Evolutionary conservation across 2,329 filamentous ascomycete genomes (phyloP).

Genomic region (Hymenotorrendiella dingleyae): DNA sequence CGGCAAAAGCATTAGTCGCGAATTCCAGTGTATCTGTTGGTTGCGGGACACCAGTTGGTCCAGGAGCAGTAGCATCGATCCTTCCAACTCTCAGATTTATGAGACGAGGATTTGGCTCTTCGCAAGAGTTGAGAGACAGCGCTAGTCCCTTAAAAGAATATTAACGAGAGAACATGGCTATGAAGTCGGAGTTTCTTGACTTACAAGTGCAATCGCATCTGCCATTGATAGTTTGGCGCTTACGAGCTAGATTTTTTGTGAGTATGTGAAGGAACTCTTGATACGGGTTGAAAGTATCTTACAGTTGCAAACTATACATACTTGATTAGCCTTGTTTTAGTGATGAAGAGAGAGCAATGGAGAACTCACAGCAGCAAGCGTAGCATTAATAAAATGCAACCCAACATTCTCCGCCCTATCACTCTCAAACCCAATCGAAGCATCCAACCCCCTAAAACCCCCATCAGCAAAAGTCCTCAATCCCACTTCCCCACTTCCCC

Average conservation of each 20-base stretch:
- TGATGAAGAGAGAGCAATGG: too few relatives aligned
- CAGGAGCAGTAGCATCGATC: constrained; percentile 10
- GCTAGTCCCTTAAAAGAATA: constrained; percentile 8
- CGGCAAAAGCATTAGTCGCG: constrained; percentile 7
- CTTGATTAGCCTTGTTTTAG: too few relatives aligned
- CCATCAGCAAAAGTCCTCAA: too few relatives aligned
- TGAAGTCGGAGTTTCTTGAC: too few relatives aligned
- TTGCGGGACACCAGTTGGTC: constrained; percentile 13
- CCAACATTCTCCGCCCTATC: constrained; percentile 15
- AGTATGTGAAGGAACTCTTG: not conserved
- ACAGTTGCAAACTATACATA: too few relatives aligned
- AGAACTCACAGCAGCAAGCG: constrained; percentile 4
- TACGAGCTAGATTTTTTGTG: not conserved
- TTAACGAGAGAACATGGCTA: not conserved
- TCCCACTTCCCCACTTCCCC: too few relatives aligned
- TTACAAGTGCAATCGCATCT: constrained; percentile 13
- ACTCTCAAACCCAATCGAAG: constrained; percentile 17
- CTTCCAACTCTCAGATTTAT: constrained; percentile 12
- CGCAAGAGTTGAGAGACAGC: constrained; percentile 7
- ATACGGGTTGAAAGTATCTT: not conserved
- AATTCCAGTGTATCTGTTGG: constrained; percentile 8
- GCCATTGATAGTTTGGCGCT: constrained; percentile 7
- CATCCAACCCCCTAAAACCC: constrained; percentile 19
- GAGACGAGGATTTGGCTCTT: constrained; percentile 3
- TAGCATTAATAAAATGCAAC: constrained; percentile 5